Conservation (phyloP, 1,284 basidiomycete species). For the Apiotrichum gamsii region DNA sequence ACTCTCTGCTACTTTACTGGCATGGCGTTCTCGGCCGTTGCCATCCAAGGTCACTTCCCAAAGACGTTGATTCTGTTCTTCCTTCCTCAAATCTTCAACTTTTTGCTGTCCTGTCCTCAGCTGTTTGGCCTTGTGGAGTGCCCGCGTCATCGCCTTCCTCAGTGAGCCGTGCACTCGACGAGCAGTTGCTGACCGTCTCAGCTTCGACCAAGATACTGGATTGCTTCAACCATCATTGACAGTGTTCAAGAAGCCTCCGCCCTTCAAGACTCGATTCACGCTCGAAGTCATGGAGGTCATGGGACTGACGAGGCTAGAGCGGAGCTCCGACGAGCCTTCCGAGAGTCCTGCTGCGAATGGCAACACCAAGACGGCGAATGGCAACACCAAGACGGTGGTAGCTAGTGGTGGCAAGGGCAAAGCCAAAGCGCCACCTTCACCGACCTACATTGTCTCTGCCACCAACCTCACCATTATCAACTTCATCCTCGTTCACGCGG, state of each 20-base stretch:
- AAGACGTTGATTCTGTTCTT: slow-evolving; percentile 97
- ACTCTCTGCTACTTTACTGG: slow-evolving; percentile 97
- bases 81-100: slow-evolving; percentile 97
- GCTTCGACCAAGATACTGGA: slow-evolving; percentile 66
- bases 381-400: background rate
- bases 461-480: slow-evolving; percentile 88
- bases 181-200: slow-evolving; percentile 32
- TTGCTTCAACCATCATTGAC: slow-evolving; percentile 67
- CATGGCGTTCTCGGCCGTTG: slow-evolving; percentile 94
- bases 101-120: slow-evolving; percentile 88
- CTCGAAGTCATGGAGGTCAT: slow-evolving; percentile 59
- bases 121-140: slow-evolving; percentile 89
- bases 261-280: slow-evolving; percentile 53
- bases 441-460: slow-evolving; percentile 54
- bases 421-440: background rate
- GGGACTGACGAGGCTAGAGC: slow-evolving; percentile 61
- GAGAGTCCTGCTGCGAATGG: background rate
- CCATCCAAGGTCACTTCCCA: slow-evolving; percentile 93
- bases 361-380: background rate
- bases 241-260: slow-evolving; percentile 54
- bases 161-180: slow-evolving; percentile 50
- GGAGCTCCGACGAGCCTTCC: slow-evolving; percentile 13
- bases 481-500: slow-evolving; percentile 66
- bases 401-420: background rate
- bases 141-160: slow-evolving; percentile 86